phyloP scores from a whole-genome alignment of 2,329 filamentous ascomycete genomes.

The Botrytis paeoniae region DNA sequence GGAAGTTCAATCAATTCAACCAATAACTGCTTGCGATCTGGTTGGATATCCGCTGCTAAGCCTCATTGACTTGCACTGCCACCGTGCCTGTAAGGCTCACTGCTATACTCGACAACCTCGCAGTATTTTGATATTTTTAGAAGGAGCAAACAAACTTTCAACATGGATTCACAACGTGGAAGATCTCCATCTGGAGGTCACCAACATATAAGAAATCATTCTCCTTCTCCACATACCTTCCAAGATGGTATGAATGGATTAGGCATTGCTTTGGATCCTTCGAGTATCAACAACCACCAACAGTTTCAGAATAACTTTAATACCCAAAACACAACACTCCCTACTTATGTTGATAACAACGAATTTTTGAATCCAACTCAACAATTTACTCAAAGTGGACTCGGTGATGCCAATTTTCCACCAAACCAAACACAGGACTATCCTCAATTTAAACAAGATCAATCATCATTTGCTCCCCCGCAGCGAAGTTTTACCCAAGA shows the following conservation, averaged over 20 bases:
- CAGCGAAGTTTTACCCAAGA: slow-evolving; percentile 49
- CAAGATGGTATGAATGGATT: slow-evolving; percentile 47
- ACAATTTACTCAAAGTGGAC: slow-evolving; percentile 32
- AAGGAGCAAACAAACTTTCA: slow-evolving; percentile 38
- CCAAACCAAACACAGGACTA: slow-evolving; percentile 33
- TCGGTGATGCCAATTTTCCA: slow-evolving; percentile 31
- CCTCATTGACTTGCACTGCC: slow-evolving; percentile 19
- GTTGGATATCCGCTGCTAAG: slow-evolving; percentile 12
- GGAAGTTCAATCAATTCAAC: background rate
- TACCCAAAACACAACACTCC: slow-evolving; percentile 42
- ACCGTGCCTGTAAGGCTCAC: slow-evolving; percentile 22
- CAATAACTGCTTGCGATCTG: slow-evolving; percentile 6
- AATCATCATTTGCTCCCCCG: slow-evolving; percentile 40
- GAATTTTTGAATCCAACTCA: slow-evolving; percentile 47
- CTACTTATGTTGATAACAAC: slow-evolving; percentile 38
- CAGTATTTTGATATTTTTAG: slow-evolving; percentile 33
- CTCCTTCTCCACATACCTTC: slow-evolving; percentile 56
- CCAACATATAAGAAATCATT: slow-evolving; percentile 58
- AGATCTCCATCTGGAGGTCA: slow-evolving; percentile 61
- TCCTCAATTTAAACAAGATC: slow-evolving; percentile 37
- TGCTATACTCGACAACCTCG: slow-evolving; percentile 14
- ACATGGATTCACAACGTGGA: slow-evolving; percentile 57
- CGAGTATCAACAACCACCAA: slow-evolving; percentile 40
- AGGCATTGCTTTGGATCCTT: slow-evolving; percentile 54
- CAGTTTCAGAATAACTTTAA: slow-evolving; percentile 39